Base-by-base conservation (phyloP, 768 basidiomycete species). In the Hysterangium stoloniferum region DNA sequence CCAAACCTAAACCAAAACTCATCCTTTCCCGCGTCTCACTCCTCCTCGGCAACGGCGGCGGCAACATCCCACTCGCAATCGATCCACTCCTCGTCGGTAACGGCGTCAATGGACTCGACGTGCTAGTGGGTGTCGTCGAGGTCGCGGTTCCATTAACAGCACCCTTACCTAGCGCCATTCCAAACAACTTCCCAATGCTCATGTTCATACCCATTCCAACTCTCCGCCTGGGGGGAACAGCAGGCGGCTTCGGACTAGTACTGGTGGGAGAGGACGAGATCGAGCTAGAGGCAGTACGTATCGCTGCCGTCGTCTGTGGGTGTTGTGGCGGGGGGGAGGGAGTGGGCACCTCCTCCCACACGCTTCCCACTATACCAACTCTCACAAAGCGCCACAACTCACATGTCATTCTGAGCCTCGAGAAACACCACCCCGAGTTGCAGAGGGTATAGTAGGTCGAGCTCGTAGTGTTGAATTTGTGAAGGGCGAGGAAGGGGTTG, bases 351-450 rank as follows among this genome's bases (percentile, higher is more conserved):
- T 94, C 92, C 50, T 90, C 85, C 93, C 93, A 96, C 4, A 95
- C 70, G 57, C 82, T 84, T 53, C 92, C 89, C 17, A 95, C 72
- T 48, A 96, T 71, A 8, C 85, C 79, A 0, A 79, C 81, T 20
- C 90, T 78, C 45, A 95, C 81, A 59, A 88, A 95, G 15, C 85
- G 79, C 91, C 92, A 96, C 12, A 95, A 68, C 4, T 83, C 84
- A 64, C 91, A 94, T n/a, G 92, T 90, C 32, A 84, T 74, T 11
- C 92, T 79, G 17, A 96, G 71, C 6, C 93, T 78, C 4, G 76
- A 69, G 13, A 95, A 71, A 63, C 92, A 95, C 84, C 91, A 95
- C n/a, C 86, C 82, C 15, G 77, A 78, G 9, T 76, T 69, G 59
- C 92, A 96, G 2, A 96, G 70, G 1, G 93, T n/a, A 83, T 73